Evolutionary conservation across 1,139 yeast genomes (phyloP), one percentile per base, ranked within the genome.

Genomic region (Protomyces lactucae-debilis): DNA sequence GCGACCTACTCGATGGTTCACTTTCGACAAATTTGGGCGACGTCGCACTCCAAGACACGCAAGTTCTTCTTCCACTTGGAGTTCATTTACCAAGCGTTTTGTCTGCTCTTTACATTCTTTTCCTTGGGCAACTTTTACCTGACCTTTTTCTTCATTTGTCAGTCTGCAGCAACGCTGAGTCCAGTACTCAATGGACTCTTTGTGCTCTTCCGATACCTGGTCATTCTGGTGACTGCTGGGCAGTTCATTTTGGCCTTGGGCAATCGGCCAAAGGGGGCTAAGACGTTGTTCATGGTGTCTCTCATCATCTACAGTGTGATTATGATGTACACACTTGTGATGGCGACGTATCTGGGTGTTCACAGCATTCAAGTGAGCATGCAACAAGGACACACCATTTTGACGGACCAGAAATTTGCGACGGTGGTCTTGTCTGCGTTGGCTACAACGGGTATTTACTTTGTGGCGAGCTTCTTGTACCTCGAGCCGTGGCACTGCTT

Each of bases 401-500:
- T 28, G 48, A 68, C 68, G 36, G 55, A 67, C 52, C 72, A 59
- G 67, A 67, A 65, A 48, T 68, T 70, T 46, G 63, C 70, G 40
- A 67, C 67, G 45, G 65, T 92, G 66, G 91, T 91, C 55, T 86
- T 92, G 3, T 90, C 97, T 0, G 74, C 93, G 68, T 80, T 87
- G 21, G 89, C 97, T 14, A 93, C 99, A 0, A 92, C 89, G 74
- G 99, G 98, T 1, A 78, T 93, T 57, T 93, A 92, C 75, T 81
- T 85, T 1, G 75, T 90, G 67, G 86, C 90, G 78, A 86, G 95
- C 3, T 68, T 88, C 37, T 74, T 88, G 64, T 88, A 90, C 73
- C 76, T 92, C 72, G 97, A 93, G 71, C 97, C 98, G 63, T 91
- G 97, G 98, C 99, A 93, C 72, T 85, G 90, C 83, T 56, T 91